Evolutionary conservation across 1,284 basidiomycete genomes (phyloP), one percentile per base, ranked within the genome.

Genomic region (Heliocybe sulcata): DNA sequence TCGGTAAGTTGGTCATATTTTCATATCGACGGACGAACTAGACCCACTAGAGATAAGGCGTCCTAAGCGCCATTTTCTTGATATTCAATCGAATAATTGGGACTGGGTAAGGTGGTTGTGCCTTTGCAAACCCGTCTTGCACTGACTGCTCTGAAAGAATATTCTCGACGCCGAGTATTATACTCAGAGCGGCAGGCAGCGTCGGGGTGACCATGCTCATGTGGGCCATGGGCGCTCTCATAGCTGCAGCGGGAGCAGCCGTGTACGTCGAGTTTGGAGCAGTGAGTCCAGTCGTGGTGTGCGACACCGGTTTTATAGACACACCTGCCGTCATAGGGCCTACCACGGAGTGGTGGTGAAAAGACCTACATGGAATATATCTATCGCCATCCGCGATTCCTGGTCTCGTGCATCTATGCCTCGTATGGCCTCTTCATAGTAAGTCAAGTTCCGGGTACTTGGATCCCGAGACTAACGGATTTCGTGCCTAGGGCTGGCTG

Each of bases 81-180:
- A 84, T 90, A 35, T 87, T 88, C 67, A 91, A 91, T 62, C 79
- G 87, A 19, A 76, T 89, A 20, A 83, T 90, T 35, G 87, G 88
- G n/a, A 83, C 86, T 16, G 87, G 87, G 83, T 85, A 60, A 31
- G 71, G 64, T 35, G 26, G 54, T n/a, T 27, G 10, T 31, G 27
- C 12, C 29, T 49, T 45, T 35, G 6, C 48, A 25, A 35, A 45
- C 26, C 27, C 19, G n/a, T n/a, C n/a, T n/a, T n/a, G 35, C 23
- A 14, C 1, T 52, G 23, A 52, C 26, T 8, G 12, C 26, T 16
- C 12, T 14, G 3, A 6, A 57, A 87, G 87, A n/a, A 85, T 90
- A 38, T 90, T 85, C 65, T 84, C 86, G 8, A 85, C 86, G 0
- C 84, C 87, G 0, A 82, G 83, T 51, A 77, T 82, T 20, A 87